Base-by-base conservation (phyloP, 75 land plant genomes). In the Gnetum montanum region DNA sequence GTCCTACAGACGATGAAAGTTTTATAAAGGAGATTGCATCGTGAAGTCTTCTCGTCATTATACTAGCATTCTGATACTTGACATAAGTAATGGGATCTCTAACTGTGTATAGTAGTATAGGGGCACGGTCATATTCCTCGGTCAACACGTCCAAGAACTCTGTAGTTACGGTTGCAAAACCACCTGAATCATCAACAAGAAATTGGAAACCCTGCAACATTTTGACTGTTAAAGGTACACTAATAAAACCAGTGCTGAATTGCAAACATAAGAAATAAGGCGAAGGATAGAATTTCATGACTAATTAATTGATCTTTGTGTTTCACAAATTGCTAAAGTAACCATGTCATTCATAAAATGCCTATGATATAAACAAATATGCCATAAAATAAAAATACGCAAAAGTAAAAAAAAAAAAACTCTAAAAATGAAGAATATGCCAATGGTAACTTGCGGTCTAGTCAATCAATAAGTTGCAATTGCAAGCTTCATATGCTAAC, bases 131-230 rank as follows among this genome's bases (percentile, higher is more conserved):
- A 51, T 51, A 51, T 31, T 51, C 54, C 30, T 51, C 54, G 2
- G 20, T 35, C 19, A 51, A 38, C 11, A 38, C 15, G 55, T 85
- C 85, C 57, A 94, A 44, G 46, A 89, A 71, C 48, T 85, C 96
- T 46, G 73, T 66, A 55, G 87, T 79, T 26, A 94, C 58, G 50
- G 69, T 57, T 6, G 98, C 73, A 74, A 94, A 94, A 33, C 96
- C 90, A 30, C 90, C 91, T 0, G 90, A 80, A 38, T 78, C 90
- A 74, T 89, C 96, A 20, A 85, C 85, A 29, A 85, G 28, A 47
- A 75, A 68, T 65, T 90, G 83, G 40, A 90, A 66, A 27, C 96
- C 96, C 90, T 90, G 75, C 59, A 58, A 15, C 12, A 50, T 8
- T 30, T 6, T 8, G 15, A 4, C 6, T 2, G 1, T 50, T 31